phyloP scores from a whole-genome alignment of 1,139 yeast genomes.

The Geotrichum cucujoidarum region DNA sequence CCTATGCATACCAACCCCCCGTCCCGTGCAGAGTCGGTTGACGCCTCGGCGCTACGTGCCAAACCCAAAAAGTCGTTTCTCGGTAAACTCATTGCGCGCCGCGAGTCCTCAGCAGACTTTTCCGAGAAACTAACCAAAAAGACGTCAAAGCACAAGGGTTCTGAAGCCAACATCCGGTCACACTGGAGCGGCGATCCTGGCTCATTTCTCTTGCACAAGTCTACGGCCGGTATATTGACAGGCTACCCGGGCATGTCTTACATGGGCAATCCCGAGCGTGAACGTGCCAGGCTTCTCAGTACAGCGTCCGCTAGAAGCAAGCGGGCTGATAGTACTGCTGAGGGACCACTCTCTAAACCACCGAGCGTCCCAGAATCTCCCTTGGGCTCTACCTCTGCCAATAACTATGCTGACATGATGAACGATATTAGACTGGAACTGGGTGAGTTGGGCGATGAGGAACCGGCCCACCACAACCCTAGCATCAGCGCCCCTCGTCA shows the following conservation, averaged over 20 bases:
- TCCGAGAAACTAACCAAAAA: conserved; percentile 5
- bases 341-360: neutral
- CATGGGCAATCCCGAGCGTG: neutral
- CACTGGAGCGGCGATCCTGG: neutral
- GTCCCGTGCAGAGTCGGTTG: conserved; percentile 1
- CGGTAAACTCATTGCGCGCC: conserved; percentile 27
- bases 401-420: conserved; percentile 6
- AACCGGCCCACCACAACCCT: neutral
- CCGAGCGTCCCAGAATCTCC: conserved; percentile 6
- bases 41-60: neutral
- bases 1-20: neutral
- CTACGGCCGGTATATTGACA: neutral
- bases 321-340: neutral
- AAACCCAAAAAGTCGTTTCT: conserved; percentile 23
- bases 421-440: neutral
- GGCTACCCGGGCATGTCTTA: neutral
- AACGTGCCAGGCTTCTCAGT: neutral
- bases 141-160: neutral
- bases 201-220: neutral
- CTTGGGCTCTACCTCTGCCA: neutral
- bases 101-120: conserved; percentile 28
- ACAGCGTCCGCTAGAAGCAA: neutral
- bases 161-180: neutral
- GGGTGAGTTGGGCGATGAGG: neutral
- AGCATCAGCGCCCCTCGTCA: neutral